Conservation (phyloP, 257 asterid genomes). For the Thymus quinquecostatus region DNA sequence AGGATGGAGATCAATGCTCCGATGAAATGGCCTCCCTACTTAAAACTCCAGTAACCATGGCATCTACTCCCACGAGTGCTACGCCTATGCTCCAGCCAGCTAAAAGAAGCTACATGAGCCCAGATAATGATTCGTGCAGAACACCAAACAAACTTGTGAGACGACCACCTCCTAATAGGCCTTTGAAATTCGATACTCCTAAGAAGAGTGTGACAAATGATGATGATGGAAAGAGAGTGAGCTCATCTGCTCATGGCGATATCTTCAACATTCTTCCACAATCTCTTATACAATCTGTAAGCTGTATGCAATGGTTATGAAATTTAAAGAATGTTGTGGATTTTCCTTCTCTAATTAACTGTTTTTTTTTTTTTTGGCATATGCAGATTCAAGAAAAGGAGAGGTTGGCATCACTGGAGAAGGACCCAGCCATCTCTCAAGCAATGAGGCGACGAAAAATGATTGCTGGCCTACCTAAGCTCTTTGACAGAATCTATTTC, state of each 20-base stretch:
- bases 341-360: not conserved
- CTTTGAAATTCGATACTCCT: conserved; percentile 76
- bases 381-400: conserved; percentile 77
- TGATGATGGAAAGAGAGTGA: conserved; percentile 32
- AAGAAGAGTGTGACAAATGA: conserved; percentile 46
- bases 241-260: conserved; percentile 40
- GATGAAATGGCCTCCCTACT: conserved; percentile 28
- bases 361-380: not conserved
- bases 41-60: conserved; percentile 53
- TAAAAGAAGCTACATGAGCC: conserved; percentile 75
- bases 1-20: conserved; percentile 31
- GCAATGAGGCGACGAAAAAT: conserved; percentile 68
- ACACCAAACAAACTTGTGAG: conserved; percentile 58
- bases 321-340: not conserved
- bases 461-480: conserved; percentile 70
- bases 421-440: conserved; percentile 84
- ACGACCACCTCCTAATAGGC: conserved; percentile 71
- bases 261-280: conserved; percentile 59
- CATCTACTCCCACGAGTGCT: conserved; percentile 64
- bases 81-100: conserved; percentile 68
- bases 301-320: conserved; percentile 11
- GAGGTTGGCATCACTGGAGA: conserved; percentile 52
- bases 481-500: conserved; percentile 65
- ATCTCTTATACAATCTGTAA: conserved; percentile 71
- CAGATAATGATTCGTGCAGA: conserved; percentile 49